Percentiles rank a stretch among this genome's conserved stretches.
Conservation (phyloP, 345 rosid species). For the Adansonia digitata region DNA sequence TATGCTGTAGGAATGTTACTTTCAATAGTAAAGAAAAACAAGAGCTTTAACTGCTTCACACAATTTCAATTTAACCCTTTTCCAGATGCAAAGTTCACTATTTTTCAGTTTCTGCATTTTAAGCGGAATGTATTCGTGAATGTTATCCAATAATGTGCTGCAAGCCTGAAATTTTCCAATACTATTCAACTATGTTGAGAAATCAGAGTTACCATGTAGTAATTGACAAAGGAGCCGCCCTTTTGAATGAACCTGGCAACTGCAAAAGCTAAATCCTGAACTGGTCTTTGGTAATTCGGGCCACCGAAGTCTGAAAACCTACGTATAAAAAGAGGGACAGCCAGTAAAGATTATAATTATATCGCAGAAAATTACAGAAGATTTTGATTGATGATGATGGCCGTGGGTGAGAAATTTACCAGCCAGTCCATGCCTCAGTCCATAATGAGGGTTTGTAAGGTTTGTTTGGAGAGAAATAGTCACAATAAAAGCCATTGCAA, state of each 20-base stretch:
- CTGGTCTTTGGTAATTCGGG: constrained; percentile 41
- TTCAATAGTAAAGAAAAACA: neutral
- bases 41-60: neutral
- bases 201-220: constrained; percentile 49
- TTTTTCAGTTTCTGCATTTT: neutral
- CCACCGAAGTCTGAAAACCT: constrained; percentile 72
- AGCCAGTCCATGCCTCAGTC: constrained; percentile 79
- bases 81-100: constrained; percentile 16
- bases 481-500: constrained; percentile 69
- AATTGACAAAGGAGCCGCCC: constrained; percentile 63
- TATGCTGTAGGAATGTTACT: neutral
- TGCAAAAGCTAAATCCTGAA: constrained; percentile 68
- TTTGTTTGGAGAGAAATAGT: constrained; percentile 58
- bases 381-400: neutral
- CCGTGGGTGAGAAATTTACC: constrained; percentile 28
- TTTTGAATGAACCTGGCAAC: constrained; percentile 61
- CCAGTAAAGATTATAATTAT: neutral
- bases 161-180: neutral
- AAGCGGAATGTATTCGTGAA: neutral
- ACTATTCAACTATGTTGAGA: neutral
- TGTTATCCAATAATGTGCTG: neutral
- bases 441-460: constrained; percentile 60
- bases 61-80: neutral
- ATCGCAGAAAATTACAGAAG: neutral
- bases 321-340: neutral